Evolutionary conservation across 495 filamentous ascomycete genomes (phyloP).

Genomic region (Niebla homalea): DNA sequence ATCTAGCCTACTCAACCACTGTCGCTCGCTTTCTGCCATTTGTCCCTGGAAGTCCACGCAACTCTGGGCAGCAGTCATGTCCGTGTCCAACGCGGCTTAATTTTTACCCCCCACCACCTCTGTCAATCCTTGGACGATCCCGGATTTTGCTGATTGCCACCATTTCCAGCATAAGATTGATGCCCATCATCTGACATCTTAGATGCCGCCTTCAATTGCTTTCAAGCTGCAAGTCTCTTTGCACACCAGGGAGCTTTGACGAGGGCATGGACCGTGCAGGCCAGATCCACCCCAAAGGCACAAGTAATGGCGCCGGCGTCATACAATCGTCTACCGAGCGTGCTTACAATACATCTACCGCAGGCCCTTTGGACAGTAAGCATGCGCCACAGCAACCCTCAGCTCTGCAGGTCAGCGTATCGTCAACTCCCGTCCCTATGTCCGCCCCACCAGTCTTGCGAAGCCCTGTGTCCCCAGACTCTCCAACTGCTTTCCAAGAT

Average conservation of each 20-base stretch:
- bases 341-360: not conserved
- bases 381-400: slow-evolving; percentile 9
- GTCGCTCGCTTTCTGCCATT: too few relatives aligned
- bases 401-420: slow-evolving; percentile 41
- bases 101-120: not conserved
- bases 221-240: too few relatives aligned
- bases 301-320: not conserved
- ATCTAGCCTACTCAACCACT: too few relatives aligned
- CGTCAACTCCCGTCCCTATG: slow-evolving; percentile 39
- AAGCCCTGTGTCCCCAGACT: slow-evolving; percentile 3
- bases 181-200: too few relatives aligned
- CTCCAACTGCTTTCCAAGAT: not conserved
- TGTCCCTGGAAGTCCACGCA: too few relatives aligned
- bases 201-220: too few relatives aligned
- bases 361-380: not conserved
- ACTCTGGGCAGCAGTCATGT: too few relatives aligned
- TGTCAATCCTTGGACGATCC: not conserved
- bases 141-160: too few relatives aligned
- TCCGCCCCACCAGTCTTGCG: not conserved
- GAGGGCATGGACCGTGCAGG: slow-evolving; percentile 5
- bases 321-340: not conserved
- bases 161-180: too few relatives aligned
- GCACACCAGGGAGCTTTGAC: not conserved
- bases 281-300: slow-evolving; percentile 1
- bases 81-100: too few relatives aligned